phyloP scores from a whole-genome alignment of 257 asterid species.

The Coffea eugenioides region DNA sequence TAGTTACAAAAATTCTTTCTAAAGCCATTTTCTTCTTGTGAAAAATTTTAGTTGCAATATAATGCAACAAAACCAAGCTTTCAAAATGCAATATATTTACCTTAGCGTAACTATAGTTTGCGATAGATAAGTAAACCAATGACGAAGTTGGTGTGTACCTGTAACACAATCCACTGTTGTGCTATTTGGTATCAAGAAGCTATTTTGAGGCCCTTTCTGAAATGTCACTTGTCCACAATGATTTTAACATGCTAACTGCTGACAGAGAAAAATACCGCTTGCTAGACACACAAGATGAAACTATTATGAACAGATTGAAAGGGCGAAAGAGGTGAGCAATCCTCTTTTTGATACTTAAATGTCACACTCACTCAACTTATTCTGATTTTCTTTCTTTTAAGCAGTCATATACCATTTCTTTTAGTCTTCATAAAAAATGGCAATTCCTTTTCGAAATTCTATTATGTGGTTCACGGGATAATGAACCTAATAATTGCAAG shows the following conservation, averaged over 20 bases:
- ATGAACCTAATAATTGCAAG: background rate
- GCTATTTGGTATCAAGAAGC: background rate
- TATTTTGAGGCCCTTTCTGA: background rate
- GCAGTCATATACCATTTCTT: background rate
- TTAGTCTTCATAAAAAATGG: background rate
- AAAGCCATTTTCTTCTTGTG: background rate
- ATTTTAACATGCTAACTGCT: background rate
- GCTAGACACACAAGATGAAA: background rate
- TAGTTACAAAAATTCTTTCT: background rate
- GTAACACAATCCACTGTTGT: background rate
- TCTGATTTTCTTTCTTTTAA: background rate
- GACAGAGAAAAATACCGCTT: background rate
- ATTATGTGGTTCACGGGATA: background rate
- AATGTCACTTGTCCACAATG: background rate
- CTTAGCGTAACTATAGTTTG: background rate
- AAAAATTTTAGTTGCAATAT: background rate
- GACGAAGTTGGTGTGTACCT: background rate
- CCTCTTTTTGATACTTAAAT: background rate
- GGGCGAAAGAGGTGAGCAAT: background rate
- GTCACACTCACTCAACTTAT: background rate
- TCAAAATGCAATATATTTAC: background rate
- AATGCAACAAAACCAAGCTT: background rate
- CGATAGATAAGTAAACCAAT: background rate
- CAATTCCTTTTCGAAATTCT: background rate
- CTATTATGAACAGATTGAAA: background rate